Evolutionary conservation across 1,284 basidiomycete genomes (phyloP), one percentile per base, ranked within the genome.

Genomic region (Moesziomyces sp.): DNA sequence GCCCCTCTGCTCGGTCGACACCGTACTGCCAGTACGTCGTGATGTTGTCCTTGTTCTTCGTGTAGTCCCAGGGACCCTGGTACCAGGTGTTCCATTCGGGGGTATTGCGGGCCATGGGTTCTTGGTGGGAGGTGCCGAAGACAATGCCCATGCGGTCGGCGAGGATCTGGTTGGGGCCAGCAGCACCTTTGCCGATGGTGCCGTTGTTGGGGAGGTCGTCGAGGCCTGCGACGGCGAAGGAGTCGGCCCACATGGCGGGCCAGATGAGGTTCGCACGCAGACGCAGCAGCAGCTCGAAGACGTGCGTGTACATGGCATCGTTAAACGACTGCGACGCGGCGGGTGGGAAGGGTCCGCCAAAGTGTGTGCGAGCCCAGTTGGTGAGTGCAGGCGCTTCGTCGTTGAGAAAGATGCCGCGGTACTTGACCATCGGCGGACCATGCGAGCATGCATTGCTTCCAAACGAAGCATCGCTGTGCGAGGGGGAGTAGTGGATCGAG

Each of bases 221-320:
- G 1, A 86, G 77, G 64, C 91, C 91, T 69, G 92, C 91, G 19
- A 90, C 85, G 19, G 86, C 88, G 74, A 92, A 92, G 40, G 89
- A 89, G 63, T 89, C 90, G 43, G 66, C 77, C 79, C 74, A 84
- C 77, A 82, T 78, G 69, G 61, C 55, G 58, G 46, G 52, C 90
- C 90, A 91, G 21, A 91, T 83, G 78, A 90, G 89, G 83, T 92
- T 92, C 13, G 87, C 90, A 76, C 90, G 91, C 65, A 92, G 80
- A 11, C 91, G 86, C 46, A 92, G 85, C 42, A 92, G 85, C 46
- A 91, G 84, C 81, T 92, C 91, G 49, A 85, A 85, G 48, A 84
- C 74, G 46, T 88, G 88, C 14, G 86, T 86, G 80, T 91, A 91
- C 86, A 91, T 90, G 58, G 88, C 85, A 53, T 87, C 87, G 74